Percentiles rank a stretch among this genome's conserved stretches.
These are phyloP conservation scores for Leccinum incarnatum DNA, from an alignment of 768 basidiomycete genomes.

Conservation along the genomic window DNA sequence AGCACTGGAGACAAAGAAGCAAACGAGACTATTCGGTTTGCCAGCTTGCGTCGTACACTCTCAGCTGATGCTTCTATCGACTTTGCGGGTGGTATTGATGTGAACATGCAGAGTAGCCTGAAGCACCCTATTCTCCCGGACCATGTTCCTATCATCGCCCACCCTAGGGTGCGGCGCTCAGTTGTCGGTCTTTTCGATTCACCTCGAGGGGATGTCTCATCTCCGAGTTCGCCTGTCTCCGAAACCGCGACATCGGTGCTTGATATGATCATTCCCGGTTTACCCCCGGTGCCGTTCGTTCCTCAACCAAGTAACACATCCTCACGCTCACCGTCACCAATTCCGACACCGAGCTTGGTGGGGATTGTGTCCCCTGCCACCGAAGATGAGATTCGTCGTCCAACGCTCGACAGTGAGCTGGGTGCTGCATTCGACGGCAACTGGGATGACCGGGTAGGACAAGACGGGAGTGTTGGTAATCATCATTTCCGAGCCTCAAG, in stretches of 20 bases:
- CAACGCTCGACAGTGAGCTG: constrained; percentile 57
- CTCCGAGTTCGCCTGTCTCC: constrained; percentile 11
- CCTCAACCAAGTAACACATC: constrained; percentile 29
- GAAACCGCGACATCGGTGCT: constrained; percentile 22
- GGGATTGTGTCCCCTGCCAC: constrained; percentile 7
- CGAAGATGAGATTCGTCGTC: constrained; percentile 17
- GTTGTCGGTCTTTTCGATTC: constrained; percentile 63
- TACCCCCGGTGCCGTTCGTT: constrained; percentile 33
- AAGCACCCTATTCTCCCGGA: constrained; percentile 12
- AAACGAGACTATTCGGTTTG: constrained; percentile 33
- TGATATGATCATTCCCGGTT: constrained; percentile 34
- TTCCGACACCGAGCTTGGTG: not conserved
- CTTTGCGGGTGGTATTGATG: constrained; percentile 19
- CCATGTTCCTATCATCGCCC: constrained; percentile 16
- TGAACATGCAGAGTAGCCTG: constrained; percentile 28
- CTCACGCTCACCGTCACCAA: constrained; percentile 25
- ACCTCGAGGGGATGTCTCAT: constrained; percentile 13
- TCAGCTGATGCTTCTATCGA: constrained; percentile 22
- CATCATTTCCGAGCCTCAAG: constrained; percentile 54
- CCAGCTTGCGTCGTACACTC: constrained; percentile 27
- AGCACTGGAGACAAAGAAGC: constrained; percentile 26
- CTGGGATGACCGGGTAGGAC: constrained; percentile 14
- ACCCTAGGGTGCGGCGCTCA: constrained; percentile 44
- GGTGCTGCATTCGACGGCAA: constrained; percentile 44
- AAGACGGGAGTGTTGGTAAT: constrained; percentile 30